phyloP scores from a whole-genome alignment of 352 stramenopile genomes.

The Phytophthora sojae region DNA sequence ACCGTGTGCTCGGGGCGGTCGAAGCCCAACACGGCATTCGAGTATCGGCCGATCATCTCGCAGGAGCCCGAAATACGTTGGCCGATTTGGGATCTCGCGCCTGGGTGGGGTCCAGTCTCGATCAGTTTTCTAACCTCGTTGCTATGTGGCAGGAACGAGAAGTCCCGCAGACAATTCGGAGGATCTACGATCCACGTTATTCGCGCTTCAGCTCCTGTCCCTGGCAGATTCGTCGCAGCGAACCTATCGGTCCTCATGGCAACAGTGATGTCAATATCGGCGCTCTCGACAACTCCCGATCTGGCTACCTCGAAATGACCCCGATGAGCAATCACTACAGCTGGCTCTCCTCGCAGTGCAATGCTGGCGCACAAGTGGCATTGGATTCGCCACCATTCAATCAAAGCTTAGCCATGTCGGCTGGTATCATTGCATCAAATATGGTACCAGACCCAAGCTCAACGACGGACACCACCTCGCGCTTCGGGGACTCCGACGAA shows the following conservation, averaged over 20 bases:
- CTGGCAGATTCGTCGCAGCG: conserved; percentile 4
- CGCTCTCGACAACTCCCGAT: not conserved
- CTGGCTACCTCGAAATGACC: conserved; percentile 16
- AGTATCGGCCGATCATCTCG: not conserved
- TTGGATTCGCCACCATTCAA: conserved; percentile 5
- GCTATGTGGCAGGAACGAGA: conserved; percentile 1
- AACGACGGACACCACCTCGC: conserved; percentile 1
- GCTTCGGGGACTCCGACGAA: conserved; percentile 5
- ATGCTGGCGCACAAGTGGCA: not conserved
- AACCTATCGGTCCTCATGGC: too few relatives aligned
- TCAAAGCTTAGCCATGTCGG: conserved; percentile 24
- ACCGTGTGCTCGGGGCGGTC: not conserved
- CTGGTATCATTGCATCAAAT: conserved; percentile 27
- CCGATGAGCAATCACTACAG: conserved; percentile 16
- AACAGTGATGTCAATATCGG: not conserved
- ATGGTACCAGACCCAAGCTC: too few relatives aligned
- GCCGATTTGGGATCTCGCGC: conserved; percentile 9
- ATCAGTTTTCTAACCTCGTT: too few relatives aligned
- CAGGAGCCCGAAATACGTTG: not conserved
- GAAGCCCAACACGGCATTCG: not conserved
- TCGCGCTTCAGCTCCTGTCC: conserved; percentile 13
- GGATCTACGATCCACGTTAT: not conserved
- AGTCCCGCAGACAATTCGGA: not conserved
- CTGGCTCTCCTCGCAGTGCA: conserved; percentile 26
- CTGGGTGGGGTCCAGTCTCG: not conserved